Percentiles rank a stretch among this genome's conserved stretches.
Evolutionary conservation across 2,329 filamentous ascomycete genomes (phyloP).

Genomic region (Tolypocladium ovalisporum): DNA sequence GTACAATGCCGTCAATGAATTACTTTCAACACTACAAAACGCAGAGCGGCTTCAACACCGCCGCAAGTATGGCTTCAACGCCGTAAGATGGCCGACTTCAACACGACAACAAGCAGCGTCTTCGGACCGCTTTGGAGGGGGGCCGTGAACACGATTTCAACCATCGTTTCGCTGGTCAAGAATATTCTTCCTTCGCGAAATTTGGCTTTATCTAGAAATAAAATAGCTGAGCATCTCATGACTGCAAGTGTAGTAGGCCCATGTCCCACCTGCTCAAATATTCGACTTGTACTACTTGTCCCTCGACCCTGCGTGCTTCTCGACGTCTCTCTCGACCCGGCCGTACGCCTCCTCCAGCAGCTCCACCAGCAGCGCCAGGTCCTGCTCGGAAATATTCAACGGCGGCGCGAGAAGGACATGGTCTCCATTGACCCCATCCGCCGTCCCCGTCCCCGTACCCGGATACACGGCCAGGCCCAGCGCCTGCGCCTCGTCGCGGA

Average conservation of each 20-base stretch:
- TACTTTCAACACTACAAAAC: background rate
- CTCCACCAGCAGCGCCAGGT: slow-evolving; percentile 8
- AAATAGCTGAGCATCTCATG: too few species aligned
- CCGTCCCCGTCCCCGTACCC: slow-evolving; percentile 47
- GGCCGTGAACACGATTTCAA: background rate
- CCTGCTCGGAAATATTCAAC: slow-evolving; percentile 43
- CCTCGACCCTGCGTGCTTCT: background rate
- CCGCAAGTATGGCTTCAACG: background rate
- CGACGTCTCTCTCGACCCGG: slow-evolving; percentile 1
- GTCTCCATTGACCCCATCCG: slow-evolving; percentile 51
- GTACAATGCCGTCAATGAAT: too few species aligned
- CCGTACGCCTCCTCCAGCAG: slow-evolving; percentile 6
- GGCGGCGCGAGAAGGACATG: slow-evolving; percentile 63
- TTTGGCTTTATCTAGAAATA: too few species aligned
- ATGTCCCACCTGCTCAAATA: too few species aligned
- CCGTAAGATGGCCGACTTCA: too few species aligned
- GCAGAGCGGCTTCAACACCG: background rate
- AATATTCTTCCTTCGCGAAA: background rate
- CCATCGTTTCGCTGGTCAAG: background rate
- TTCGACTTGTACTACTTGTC: background rate
- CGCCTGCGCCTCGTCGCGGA: slow-evolving; percentile 19
- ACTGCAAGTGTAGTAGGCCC: background rate
- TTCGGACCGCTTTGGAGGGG: background rate
- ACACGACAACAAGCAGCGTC: background rate
- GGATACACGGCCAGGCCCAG: slow-evolving; percentile 44